These are phyloP conservation scores for Triglochin maritima DNA, from an alignment of 106 monocot genomes.

Conservation along the genomic window DNA sequence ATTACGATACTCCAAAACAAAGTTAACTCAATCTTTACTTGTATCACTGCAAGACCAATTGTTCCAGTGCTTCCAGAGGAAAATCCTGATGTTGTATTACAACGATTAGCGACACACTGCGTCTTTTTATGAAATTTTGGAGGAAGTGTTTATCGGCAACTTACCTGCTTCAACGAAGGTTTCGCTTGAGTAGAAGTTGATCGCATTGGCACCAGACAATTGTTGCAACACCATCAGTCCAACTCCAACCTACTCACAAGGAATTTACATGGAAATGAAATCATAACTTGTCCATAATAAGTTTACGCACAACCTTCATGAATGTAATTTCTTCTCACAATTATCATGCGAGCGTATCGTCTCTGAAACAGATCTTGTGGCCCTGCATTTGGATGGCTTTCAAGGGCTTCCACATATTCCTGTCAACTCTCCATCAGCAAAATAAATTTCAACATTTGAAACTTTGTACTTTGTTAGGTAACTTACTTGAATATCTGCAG, in stretches of 20 bases:
- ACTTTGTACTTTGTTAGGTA: background rate
- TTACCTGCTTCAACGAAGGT: conserved; percentile 63
- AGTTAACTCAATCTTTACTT: too few relatives aligned
- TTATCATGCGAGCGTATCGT: conserved; percentile 31
- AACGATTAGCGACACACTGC: too few relatives aligned
- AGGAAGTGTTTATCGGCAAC: too few relatives aligned
- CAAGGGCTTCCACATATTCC: conserved; percentile 37
- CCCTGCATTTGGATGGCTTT: conserved; percentile 32
- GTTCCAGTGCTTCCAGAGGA: too few relatives aligned
- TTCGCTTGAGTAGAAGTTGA: conserved; percentile 54
- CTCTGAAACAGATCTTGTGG: conserved; percentile 41
- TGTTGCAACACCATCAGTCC: conserved; percentile 68
- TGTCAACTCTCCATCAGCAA: conserved; percentile 20
- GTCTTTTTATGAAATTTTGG: too few relatives aligned
- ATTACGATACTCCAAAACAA: too few relatives aligned
- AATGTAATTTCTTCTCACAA: too few relatives aligned
- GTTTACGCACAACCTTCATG: too few relatives aligned
- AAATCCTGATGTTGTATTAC: too few relatives aligned
- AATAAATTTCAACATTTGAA: background rate
- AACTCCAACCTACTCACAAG: conserved; percentile 60
- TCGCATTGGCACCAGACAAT: conserved; percentile 55
- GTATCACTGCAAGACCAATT: too few relatives aligned
- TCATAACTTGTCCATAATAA: too few relatives aligned
- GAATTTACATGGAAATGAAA: conserved; percentile 20
- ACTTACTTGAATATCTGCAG: conserved; percentile 52